Conservation (phyloP, 768 basidiomycete genomes). For the Russula compacta region DNA sequence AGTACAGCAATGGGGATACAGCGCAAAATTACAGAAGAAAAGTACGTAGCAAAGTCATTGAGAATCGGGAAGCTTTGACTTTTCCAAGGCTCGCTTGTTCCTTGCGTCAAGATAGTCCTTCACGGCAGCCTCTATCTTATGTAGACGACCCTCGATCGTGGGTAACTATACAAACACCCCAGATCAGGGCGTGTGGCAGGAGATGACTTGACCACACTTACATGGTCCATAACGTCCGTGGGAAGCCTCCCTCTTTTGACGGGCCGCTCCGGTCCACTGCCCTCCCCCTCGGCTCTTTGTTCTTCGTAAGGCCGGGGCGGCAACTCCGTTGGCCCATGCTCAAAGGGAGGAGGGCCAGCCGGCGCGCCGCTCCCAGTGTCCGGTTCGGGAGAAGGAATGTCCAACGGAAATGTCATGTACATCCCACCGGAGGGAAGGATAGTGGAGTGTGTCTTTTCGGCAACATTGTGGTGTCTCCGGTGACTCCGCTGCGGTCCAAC, state of each 20-base stretch:
- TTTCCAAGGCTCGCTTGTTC: slow-evolving; percentile 17
- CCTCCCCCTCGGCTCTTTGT: neutral
- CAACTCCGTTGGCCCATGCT: slow-evolving; percentile 16
- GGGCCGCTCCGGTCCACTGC: slow-evolving; percentile 4
- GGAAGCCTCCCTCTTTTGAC: slow-evolving; percentile 11
- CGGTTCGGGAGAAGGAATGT: slow-evolving; percentile 17
- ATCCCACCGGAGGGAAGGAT: slow-evolving; percentile 18
- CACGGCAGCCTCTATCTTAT: slow-evolving; percentile 15
- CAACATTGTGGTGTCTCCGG: slow-evolving; percentile 16
- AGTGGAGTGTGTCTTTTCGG: slow-evolving; percentile 19
- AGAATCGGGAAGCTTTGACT: slow-evolving; percentile 11
- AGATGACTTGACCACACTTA: neutral
- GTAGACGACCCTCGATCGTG: slow-evolving; percentile 14
- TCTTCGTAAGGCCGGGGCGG: slow-evolving; percentile 15
- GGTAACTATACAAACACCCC: slow-evolving; percentile 6
- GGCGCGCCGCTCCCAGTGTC: neutral
- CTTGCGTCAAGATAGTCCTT: slow-evolving; percentile 12
- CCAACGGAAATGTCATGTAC: slow-evolving; percentile 18
- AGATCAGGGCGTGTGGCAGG: neutral
- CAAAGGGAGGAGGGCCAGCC: slow-evolving; percentile 13
- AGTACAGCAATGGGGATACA: slow-evolving; percentile 14
- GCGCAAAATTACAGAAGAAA: neutral
- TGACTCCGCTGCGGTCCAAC: slow-evolving; percentile 11
- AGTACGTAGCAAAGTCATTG: neutral
- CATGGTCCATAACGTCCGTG: slow-evolving; percentile 16